A percentile compares a stretch with the other conserved stretches of the same genome.
Evolutionary conservation across 495 filamentous ascomycete species (phyloP).

Genomic region (Mytilinidion resinicola): DNA sequence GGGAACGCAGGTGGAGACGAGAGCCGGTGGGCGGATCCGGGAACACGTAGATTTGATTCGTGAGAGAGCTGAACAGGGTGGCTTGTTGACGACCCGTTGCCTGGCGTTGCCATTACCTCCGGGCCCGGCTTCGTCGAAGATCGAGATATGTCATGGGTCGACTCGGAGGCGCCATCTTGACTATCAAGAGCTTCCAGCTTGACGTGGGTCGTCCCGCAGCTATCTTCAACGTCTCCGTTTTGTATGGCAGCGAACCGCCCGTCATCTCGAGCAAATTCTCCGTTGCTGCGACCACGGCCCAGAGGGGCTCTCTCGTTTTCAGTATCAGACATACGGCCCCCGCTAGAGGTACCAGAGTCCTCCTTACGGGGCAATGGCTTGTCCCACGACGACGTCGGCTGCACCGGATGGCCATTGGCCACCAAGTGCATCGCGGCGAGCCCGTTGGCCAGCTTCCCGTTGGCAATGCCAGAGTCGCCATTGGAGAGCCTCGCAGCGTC

Average conservation of each 20-base stretch:
- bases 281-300: conserved; percentile 14
- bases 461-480: conserved; percentile 20
- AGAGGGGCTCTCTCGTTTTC: conserved; percentile 12
- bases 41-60: conserved; percentile 30
- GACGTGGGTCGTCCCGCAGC: conserved; percentile 21
- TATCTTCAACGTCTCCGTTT: conserved; percentile 16
- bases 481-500: conserved; percentile 19
- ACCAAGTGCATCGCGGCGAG: conserved; percentile 11
- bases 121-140: conserved; percentile 6
- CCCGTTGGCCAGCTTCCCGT: conserved; percentile 23
- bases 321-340: conserved; percentile 7
- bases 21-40: conserved; percentile 55
- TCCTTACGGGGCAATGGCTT: conserved; percentile 12
- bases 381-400: background rate
- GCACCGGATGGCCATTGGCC: conserved; percentile 21
- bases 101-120: conserved; percentile 4
- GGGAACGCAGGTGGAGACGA: conserved; percentile 67
- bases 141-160: background rate
- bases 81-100: background rate
- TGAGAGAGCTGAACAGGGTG: background rate
- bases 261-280: conserved; percentile 13
- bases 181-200: conserved; percentile 10
- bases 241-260: conserved; percentile 25
- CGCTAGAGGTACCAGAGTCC: background rate
- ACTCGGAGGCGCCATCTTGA: conserved; percentile 13